Evolutionary conservation across 371 early-diverging fungal species (phyloP).

Genomic region (Zychaea mexicana): DNA sequence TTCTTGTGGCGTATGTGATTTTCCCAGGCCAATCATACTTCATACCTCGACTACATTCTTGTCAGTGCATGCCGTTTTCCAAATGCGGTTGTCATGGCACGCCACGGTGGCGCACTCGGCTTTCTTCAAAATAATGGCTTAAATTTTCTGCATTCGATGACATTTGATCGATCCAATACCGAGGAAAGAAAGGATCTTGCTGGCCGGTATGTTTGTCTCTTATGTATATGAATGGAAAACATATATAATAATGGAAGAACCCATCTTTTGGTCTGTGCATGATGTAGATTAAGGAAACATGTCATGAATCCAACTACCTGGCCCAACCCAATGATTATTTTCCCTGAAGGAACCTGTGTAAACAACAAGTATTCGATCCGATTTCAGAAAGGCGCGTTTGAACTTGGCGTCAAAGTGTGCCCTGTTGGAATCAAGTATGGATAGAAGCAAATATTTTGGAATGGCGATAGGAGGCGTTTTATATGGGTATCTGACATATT

Average conservation of each 20-base stretch:
- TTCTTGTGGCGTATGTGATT: no score
- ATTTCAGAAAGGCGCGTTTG: constrained; percentile 90
- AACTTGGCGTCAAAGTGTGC: constrained; percentile 64
- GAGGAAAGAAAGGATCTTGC: constrained; percentile 60
- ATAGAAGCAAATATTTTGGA: no score
- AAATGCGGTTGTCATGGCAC: constrained; percentile 79
- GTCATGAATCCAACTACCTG: constrained; percentile 34
- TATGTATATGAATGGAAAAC: background rate
- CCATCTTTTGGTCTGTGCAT: background rate
- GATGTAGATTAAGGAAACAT: constrained; percentile 38
- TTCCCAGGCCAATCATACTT: constrained; percentile 75
- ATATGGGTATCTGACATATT: background rate
- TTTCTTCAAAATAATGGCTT: constrained; percentile 72
- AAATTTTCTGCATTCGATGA: constrained; percentile 69
- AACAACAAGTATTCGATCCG: constrained; percentile 84
- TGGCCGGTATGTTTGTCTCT: constrained; percentile 23
- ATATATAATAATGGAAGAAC: no score
- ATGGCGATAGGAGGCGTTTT: no score
- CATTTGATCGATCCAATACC: constrained; percentile 76
- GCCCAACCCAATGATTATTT: constrained; percentile 68
- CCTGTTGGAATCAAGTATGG: constrained; percentile 46
- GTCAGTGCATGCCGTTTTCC: constrained; percentile 74
- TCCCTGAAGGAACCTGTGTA: constrained; percentile 92
- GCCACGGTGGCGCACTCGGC: constrained; percentile 56
- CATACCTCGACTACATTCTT: constrained; percentile 81